Percentiles rank a stretch among this genome's conserved stretches.
phyloP scores from a whole-genome alignment of 208 protist species.

The Herpetomonas tarakana region DNA sequence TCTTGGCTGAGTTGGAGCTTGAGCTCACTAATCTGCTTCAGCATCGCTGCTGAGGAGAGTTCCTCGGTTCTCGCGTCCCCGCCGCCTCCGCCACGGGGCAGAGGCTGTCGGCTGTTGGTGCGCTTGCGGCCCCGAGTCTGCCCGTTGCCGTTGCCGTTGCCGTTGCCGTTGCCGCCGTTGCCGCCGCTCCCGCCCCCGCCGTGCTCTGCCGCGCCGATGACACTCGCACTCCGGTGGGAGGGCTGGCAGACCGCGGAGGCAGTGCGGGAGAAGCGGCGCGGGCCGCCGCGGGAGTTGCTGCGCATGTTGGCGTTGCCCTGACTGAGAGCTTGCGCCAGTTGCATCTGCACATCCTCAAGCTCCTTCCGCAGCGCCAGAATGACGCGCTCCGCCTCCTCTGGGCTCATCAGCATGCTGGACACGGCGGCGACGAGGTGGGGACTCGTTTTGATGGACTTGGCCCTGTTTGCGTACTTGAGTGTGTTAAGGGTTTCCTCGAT shows the following conservation, averaged over 20 bases:
- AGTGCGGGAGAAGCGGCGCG: background rate
- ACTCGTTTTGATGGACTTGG: constrained; percentile 91
- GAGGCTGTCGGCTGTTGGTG: background rate
- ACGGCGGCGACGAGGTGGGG: constrained; percentile 51
- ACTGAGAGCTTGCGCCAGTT: constrained; percentile 15
- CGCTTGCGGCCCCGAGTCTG: background rate
- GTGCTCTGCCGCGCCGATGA: no score
- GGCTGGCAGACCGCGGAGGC: background rate
- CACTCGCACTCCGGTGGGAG: background rate
- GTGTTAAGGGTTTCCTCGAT: constrained; percentile 96
- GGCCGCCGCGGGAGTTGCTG: background rate
- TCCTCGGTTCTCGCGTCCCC: background rate
- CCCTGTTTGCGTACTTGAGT: constrained; percentile 95
- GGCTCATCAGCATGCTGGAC: constrained; percentile 3
- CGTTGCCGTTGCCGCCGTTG: background rate
- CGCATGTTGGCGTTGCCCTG: background rate
- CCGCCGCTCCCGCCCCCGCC: no score
- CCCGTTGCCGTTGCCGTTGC: background rate
- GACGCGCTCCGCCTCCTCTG: constrained; percentile 49
- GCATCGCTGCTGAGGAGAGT: constrained; percentile 1
- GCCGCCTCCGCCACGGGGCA: background rate
- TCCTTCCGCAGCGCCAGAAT: constrained; percentile 63
- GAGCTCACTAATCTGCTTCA: constrained; percentile 16
- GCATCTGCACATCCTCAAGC: constrained; percentile 46
- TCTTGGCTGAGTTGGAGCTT: constrained; percentile 36